A percentile compares a stretch with the other conserved stretches of the same genome.
Evolutionary conservation across 2,329 filamentous ascomycete genomes (phyloP).

Genomic region (Lecanicillium sp.): DNA sequence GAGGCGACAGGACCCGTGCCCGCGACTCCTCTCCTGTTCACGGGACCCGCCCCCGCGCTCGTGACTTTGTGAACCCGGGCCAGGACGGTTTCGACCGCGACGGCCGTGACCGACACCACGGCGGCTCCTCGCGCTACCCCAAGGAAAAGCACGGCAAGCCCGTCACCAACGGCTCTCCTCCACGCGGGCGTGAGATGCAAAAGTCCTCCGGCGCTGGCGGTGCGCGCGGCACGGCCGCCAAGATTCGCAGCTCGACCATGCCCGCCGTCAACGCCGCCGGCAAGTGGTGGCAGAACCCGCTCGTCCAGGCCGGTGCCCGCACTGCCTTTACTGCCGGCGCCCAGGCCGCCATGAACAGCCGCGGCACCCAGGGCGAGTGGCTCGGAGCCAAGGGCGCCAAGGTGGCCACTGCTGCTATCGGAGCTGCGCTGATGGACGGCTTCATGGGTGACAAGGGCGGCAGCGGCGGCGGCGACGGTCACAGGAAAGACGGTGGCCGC

Average conservation of each 20-base stretch:
- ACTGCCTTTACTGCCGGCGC: slow-evolving; percentile 44
- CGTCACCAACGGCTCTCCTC: neutral
- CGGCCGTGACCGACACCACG: slow-evolving; percentile 4
- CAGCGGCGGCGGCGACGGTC: slow-evolving; percentile 17
- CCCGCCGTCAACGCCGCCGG: slow-evolving; percentile 24
- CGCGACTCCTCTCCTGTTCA: slow-evolving; percentile 3
- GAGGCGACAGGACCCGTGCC: neutral
- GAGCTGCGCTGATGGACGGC: slow-evolving; percentile 43
- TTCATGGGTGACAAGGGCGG: slow-evolving; percentile 32
- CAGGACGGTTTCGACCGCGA: neutral
- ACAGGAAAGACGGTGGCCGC: neutral
- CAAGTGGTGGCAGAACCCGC: slow-evolving; percentile 33
- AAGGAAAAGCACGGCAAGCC: slow-evolving; percentile 11
- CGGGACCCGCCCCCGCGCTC: neutral
- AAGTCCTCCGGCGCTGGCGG: slow-evolving; percentile 16
- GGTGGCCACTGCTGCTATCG: slow-evolving; percentile 42
- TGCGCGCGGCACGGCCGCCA: slow-evolving; percentile 2
- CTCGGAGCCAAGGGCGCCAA: slow-evolving; percentile 43
- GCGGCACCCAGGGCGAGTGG: slow-evolving; percentile 41
- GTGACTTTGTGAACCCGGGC: neutral
- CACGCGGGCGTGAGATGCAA: slow-evolving; percentile 17
- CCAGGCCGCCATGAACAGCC: slow-evolving; percentile 41
- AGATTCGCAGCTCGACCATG: slow-evolving; percentile 28
- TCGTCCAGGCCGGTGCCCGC: slow-evolving; percentile 36
- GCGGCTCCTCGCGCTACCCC: slow-evolving; percentile 1